These are phyloP conservation scores for Myxozyma udenii DNA, from an alignment of 805 yeast genomes.

Conservation along the genomic window DNA sequence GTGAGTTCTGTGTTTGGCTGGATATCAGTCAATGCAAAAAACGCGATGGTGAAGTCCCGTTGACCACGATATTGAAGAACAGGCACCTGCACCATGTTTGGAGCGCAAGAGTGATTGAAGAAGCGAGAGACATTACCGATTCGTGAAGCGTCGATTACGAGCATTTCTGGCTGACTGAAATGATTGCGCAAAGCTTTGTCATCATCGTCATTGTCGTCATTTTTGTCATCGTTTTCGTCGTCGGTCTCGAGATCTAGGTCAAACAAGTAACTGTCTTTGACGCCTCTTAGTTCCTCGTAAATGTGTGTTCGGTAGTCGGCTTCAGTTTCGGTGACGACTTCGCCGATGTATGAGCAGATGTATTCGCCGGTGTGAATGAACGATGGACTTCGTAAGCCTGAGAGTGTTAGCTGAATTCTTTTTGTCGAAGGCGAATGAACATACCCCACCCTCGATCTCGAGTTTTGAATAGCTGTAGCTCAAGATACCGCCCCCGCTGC, in stretches of 20 bases:
- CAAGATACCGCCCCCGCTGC: constrained; percentile 20
- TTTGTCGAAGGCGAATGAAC: background rate
- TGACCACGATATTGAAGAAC: constrained; percentile 5
- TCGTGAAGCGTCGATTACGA: constrained; percentile 14
- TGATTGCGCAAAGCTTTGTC: background rate
- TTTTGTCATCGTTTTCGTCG: background rate
- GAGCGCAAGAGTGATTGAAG: constrained; percentile 26
- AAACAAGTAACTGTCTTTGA: background rate
- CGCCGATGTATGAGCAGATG: constrained; percentile 23
- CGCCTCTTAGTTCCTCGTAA: constrained; percentile 1
- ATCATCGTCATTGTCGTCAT: background rate
- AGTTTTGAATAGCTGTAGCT: constrained; percentile 20
- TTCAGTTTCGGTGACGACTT: constrained; percentile 17
- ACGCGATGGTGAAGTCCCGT: constrained; percentile 16
- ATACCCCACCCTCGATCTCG: constrained; percentile 25
- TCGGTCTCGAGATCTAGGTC: constrained; percentile 12
- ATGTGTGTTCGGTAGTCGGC: constrained; percentile 17
- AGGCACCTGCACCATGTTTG: constrained; percentile 15
- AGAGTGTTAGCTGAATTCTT: background rate
- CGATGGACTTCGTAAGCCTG: constrained; percentile 23
- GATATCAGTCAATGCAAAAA: constrained; percentile 20
- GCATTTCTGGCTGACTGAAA: background rate
- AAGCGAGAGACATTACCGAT: constrained; percentile 19
- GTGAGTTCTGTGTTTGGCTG: constrained; percentile 20
- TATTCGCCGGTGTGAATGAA: constrained; percentile 16